Percentiles rank a stretch among this genome's conserved stretches.
Conservation (phyloP, 2,329 filamentous ascomycete species). For the Sporothrix schenckii region DNA sequence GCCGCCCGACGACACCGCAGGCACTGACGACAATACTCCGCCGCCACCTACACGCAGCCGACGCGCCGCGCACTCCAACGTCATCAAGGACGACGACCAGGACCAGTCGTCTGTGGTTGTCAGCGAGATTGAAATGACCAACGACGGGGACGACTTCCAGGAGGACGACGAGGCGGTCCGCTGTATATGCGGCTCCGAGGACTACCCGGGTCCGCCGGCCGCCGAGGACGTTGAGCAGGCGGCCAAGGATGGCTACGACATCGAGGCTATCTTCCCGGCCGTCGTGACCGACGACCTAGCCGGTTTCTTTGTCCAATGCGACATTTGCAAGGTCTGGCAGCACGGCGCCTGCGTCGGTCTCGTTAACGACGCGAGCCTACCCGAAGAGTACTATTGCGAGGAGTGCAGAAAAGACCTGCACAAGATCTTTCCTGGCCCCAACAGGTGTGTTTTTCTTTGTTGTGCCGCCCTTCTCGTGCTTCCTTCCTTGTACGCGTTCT, state of each 20-base stretch:
- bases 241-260: constrained; percentile 60
- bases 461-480: not conserved
- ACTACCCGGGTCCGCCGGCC: constrained; percentile 82
- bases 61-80: constrained; percentile 44
- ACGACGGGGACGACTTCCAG: constrained; percentile 71
- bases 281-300: constrained; percentile 81
- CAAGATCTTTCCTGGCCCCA: constrained; percentile 75
- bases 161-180: constrained; percentile 93
- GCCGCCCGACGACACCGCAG: constrained; percentile 62
- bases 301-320: constrained; percentile 96
- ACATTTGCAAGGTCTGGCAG: constrained; percentile 97
- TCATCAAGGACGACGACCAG: constrained; percentile 55
- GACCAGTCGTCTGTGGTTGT: constrained; percentile 49
- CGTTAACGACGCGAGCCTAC: constrained; percentile 87
- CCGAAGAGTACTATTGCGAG: constrained; percentile 98
- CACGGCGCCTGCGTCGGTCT: constrained; percentile 97
- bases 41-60: constrained; percentile 68
- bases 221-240: constrained; percentile 57
- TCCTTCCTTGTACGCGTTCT: constrained; percentile 27
- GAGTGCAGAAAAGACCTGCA: constrained; percentile 90
- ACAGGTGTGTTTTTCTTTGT: constrained; percentile 68
- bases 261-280: constrained; percentile 61
- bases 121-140: constrained; percentile 56
- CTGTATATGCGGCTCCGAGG: constrained; percentile 91
- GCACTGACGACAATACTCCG: constrained; percentile 68